Percentiles rank a stretch among this genome's conserved stretches.
phyloP scores from a whole-genome alignment of 495 filamentous ascomycete species.

The Podospora australis region DNA sequence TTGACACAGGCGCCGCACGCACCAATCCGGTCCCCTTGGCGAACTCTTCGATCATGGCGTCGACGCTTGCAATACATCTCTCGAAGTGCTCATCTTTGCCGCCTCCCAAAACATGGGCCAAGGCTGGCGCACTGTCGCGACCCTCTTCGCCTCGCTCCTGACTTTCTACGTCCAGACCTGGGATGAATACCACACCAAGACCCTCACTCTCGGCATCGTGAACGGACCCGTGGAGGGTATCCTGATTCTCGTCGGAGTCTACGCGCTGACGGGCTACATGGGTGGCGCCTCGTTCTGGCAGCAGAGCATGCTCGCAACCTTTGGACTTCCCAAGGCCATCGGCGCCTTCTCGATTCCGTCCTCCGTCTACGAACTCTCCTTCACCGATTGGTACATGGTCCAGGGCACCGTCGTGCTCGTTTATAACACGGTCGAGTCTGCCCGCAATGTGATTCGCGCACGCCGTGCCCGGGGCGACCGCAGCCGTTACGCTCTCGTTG shows the following conservation, averaged over 20 bases:
- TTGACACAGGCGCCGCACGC: constrained; percentile 69
- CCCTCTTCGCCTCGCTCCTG: constrained; percentile 64
- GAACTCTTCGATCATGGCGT: constrained; percentile 98
- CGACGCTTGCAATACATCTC: constrained; percentile 90
- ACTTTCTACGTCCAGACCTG: constrained; percentile 98
- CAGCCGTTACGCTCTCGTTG: constrained; percentile 64
- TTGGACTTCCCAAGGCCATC: constrained; percentile 60
- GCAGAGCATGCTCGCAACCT: constrained; percentile 62
- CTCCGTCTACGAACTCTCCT: constrained; percentile 66
- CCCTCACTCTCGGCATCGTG: constrained; percentile 83
- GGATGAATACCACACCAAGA: constrained; percentile 98
- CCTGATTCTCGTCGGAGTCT: constrained; percentile 74
- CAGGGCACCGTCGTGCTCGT: constrained; percentile 78
- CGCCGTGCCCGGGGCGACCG: constrained; percentile 67
- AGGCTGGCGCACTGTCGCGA: constrained; percentile 80
- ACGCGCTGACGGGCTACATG: constrained; percentile 73
- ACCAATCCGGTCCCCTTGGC: constrained; percentile 86
- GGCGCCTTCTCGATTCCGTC: constrained; percentile 54
- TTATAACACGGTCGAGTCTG: constrained; percentile 71
- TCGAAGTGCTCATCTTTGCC: constrained; percentile 88
- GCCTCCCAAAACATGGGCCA: constrained; percentile 88
- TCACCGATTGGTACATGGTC: constrained; percentile 89
- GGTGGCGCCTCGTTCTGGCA: constrained; percentile 93
- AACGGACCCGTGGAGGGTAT: constrained; percentile 96
- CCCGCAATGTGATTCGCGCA: constrained; percentile 73